phyloP scores from a whole-genome alignment of 2,329 filamentous ascomycete genomes.

The Aspergillus spinulosporus region DNA sequence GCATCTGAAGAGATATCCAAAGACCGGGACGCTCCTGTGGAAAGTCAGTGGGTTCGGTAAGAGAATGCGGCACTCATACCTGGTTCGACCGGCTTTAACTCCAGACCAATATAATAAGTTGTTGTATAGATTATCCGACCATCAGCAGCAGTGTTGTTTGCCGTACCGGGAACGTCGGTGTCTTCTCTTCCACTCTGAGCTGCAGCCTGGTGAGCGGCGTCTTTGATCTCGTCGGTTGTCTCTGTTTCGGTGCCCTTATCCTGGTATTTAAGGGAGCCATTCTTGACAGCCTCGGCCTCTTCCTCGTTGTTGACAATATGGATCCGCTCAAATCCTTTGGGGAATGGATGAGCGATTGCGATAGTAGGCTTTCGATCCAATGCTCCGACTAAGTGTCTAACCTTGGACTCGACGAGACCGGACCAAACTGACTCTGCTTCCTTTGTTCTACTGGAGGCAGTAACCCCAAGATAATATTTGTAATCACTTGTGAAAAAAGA shows the following conservation, averaged over 20 bases:
- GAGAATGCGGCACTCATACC: slow-evolving; percentile 54
- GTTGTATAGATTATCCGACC: slow-evolving; percentile 72
- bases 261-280: slow-evolving; percentile 63
- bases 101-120: slow-evolving; percentile 90
- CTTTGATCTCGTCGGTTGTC: slow-evolving; percentile 53
- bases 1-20: slow-evolving; percentile 70
- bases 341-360: slow-evolving; percentile 83
- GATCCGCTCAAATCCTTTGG: slow-evolving; percentile 83
- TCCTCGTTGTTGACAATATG: slow-evolving; percentile 67
- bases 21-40: slow-evolving; percentile 47
- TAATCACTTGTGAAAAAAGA: slow-evolving; percentile 91
- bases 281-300: slow-evolving; percentile 62
- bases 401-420: slow-evolving; percentile 89
- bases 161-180: slow-evolving; percentile 32
- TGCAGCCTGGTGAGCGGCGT: slow-evolving; percentile 52
- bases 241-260: slow-evolving; percentile 53
- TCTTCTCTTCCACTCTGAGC: slow-evolving; percentile 48
- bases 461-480: slow-evolving; percentile 92
- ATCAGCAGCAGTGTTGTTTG: slow-evolving; percentile 38
- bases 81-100: slow-evolving; percentile 69
- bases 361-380: slow-evolving; percentile 80
- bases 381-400: slow-evolving; percentile 78
- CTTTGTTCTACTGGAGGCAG: slow-evolving; percentile 77
- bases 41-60: slow-evolving; percentile 32
- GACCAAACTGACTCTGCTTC: slow-evolving; percentile 86